phyloP scores from a whole-genome alignment of 176 grass and related monocot species.

The Echinochloa phyllopogon region DNA sequence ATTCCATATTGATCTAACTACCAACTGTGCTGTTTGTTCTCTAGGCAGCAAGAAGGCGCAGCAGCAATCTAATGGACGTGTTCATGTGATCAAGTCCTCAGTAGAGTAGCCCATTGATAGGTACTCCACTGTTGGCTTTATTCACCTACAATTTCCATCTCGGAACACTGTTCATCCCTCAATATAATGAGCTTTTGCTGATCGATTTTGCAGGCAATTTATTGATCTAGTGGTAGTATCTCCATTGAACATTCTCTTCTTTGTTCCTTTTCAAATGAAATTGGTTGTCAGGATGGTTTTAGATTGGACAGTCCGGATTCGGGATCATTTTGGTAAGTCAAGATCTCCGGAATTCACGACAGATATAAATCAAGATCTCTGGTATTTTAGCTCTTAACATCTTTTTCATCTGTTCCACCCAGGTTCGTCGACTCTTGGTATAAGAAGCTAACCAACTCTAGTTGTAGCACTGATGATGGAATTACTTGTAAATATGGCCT shows the following conservation, averaged over 20 bases:
- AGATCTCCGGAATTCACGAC: neutral
- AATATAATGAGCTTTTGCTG: neutral
- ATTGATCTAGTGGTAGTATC: slow-evolving; percentile 32
- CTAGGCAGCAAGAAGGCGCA: slow-evolving; percentile 48
- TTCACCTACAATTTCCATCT: neutral
- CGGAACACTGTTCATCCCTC: neutral
- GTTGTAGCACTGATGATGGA: slow-evolving; percentile 20
- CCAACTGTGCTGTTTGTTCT: slow-evolving; percentile 28
- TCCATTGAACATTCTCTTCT: slow-evolving; percentile 31
- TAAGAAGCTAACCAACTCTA: slow-evolving; percentile 45
- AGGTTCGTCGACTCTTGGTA: slow-evolving; percentile 38
- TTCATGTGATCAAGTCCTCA: slow-evolving; percentile 27
- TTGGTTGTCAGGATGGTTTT: slow-evolving; percentile 23
- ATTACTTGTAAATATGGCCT: slow-evolving; percentile 44
- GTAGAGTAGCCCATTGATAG: slow-evolving; percentile 44
- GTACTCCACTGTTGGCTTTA: slow-evolving; percentile 10
- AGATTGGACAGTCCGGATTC: neutral
- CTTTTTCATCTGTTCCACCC: neutral
- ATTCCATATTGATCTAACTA: slow-evolving; percentile 5
- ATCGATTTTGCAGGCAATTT: slow-evolving; percentile 30
- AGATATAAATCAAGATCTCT: neutral
- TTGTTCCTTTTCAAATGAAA: slow-evolving; percentile 33
- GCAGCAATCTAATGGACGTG: slow-evolving; percentile 18
- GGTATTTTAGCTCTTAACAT: neutral
- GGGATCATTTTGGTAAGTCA: slow-evolving; percentile 51